A percentile compares a stretch with the other conserved stretches of the same genome.
Conservation (phyloP, 768 basidiomycete genomes). For the Mycena pura region DNA sequence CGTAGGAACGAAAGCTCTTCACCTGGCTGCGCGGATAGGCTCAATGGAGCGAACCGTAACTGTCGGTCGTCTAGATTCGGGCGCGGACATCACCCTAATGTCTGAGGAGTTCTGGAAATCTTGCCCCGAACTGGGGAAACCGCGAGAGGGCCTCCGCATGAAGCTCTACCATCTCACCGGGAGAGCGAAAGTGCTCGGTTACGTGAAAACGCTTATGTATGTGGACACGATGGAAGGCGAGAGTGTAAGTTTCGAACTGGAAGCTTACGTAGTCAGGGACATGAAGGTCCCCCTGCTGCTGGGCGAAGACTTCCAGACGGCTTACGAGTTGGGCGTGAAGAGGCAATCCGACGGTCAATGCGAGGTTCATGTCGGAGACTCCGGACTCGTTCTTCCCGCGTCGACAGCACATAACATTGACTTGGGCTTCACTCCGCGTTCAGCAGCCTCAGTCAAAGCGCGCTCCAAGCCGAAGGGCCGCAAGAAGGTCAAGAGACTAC, state of each 20-base stretch:
- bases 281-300: conserved; percentile 27
- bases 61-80: background rate
- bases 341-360: conserved; percentile 11
- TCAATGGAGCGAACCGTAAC: background rate
- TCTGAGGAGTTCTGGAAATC: conserved; percentile 8
- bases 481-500: no score
- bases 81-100: conserved; percentile 17
- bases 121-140: background rate
- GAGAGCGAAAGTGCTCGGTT: conserved; percentile 23
- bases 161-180: background rate
- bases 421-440: conserved; percentile 28
- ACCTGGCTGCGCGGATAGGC: background rate
- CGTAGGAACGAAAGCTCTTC: background rate
- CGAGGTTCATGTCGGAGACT: conserved; percentile 5
- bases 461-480: background rate
- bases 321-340: background rate
- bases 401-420: conserved; percentile 20
- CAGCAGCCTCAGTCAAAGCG: background rate
- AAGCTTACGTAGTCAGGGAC: conserved; percentile 32
- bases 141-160: conserved; percentile 24
- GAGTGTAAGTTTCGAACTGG: conserved; percentile 24
- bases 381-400: background rate
- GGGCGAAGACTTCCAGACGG: background rate
- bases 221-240: conserved; percentile 1
- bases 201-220: conserved; percentile 10